phyloP scores from a whole-genome alignment of 352 stramenopile species.

The Halophytophthora polymorphica region DNA sequence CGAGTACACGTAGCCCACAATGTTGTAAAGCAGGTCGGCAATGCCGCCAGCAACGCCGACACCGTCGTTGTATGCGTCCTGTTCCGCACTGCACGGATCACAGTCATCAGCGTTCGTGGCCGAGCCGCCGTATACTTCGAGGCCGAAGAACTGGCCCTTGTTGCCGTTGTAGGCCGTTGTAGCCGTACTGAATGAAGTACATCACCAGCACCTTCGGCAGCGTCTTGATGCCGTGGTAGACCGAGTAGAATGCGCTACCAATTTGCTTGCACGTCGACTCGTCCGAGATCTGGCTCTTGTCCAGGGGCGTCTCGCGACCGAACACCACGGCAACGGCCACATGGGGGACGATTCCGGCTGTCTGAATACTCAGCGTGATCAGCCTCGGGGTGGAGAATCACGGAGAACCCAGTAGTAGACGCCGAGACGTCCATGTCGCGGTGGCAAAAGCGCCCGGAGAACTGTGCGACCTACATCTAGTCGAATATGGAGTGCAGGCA shows the following conservation, averaged over 20 bases:
- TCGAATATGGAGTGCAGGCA: no score
- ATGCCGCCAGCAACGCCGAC: constrained; percentile 31
- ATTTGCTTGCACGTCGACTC: no score
- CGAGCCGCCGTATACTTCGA: constrained; percentile 20
- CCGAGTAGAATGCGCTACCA: constrained; percentile 17
- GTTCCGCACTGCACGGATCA: constrained; percentile 11
- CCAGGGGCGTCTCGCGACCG: no score
- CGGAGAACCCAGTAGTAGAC: no score
- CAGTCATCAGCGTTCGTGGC: constrained; percentile 8
- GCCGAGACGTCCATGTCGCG: no score
- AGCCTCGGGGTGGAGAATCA: no score
- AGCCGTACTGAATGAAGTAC: constrained; percentile 27
- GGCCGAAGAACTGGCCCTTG: constrained; percentile 32
- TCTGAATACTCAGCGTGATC: no score
- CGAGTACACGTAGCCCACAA: constrained; percentile 29
- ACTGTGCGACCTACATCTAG: no score
- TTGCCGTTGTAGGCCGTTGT: constrained; percentile 29
- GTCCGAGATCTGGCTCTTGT: no score
- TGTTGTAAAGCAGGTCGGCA: constrained; percentile 37
- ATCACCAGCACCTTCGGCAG: constrained; percentile 16
- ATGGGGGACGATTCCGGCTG: no score
- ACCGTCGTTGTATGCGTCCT: constrained; percentile 23
- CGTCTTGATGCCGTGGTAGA: constrained; percentile 17
- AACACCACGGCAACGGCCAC: no score
- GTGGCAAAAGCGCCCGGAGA: no score